Evolutionary conservation across 768 basidiomycete genomes (phyloP).

Genomic region (Pulveroboletus sp.): DNA sequence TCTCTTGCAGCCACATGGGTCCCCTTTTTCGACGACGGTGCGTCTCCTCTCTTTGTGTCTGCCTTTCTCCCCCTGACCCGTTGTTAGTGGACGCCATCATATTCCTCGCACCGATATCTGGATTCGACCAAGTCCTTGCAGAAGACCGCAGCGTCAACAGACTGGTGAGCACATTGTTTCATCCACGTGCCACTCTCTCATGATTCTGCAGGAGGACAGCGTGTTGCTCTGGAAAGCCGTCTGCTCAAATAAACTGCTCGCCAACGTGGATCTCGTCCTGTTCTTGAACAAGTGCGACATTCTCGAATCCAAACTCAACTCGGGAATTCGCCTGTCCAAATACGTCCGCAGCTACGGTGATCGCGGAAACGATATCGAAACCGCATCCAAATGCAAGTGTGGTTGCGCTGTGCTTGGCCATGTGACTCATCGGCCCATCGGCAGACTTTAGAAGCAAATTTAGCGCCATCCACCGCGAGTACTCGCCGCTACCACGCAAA

Average conservation of each 20-base stretch:
- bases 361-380: constrained; percentile 66
- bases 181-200: neutral
- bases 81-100: constrained; percentile 45
- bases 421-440: neutral
- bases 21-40: constrained; percentile 55
- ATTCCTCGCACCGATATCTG: constrained; percentile 58
- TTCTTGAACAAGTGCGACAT: constrained; percentile 86
- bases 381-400: constrained; percentile 60
- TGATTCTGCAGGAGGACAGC: constrained; percentile 60
- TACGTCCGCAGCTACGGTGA: constrained; percentile 73
- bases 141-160: constrained; percentile 54
- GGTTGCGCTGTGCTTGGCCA: neutral
- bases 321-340: constrained; percentile 61
- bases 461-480: constrained; percentile 72
- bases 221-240: constrained; percentile 74
- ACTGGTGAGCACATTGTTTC: constrained; percentile 32
- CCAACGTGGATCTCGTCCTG: constrained; percentile 68
- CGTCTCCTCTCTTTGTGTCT: neutral
- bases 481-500: constrained; percentile 69
- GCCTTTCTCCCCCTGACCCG: neutral
- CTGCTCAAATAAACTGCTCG: constrained; percentile 68
- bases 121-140: constrained; percentile 52
- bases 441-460: constrained; percentile 70
- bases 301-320: constrained; percentile 58
- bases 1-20: constrained; percentile 45